Conservation (phyloP, 75 land plant genomes). For the Pinus albicaulis region DNA sequence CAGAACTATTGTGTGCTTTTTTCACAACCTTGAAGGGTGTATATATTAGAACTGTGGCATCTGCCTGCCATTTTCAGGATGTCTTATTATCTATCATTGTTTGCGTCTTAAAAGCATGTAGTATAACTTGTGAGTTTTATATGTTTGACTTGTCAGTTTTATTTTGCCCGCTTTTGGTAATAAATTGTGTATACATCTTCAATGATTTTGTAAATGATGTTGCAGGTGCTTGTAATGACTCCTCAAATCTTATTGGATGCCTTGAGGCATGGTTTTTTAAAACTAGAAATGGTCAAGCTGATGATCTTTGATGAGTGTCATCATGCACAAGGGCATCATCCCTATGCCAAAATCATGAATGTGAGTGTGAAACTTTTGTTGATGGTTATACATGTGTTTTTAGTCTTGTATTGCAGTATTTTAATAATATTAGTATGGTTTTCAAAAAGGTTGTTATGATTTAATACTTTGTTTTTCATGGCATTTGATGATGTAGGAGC, state of each 20-base stretch:
- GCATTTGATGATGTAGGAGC: conserved; percentile 41
- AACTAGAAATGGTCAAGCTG: conserved; percentile 47
- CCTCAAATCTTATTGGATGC: conserved; percentile 79
- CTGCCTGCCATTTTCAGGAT: neutral
- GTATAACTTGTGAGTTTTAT: neutral
- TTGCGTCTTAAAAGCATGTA: neutral
- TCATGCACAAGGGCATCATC: conserved; percentile 75
- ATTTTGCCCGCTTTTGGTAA: too few species aligned
- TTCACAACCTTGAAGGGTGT: neutral
- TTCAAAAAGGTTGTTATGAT: neutral
- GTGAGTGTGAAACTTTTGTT: conserved; percentile 27
- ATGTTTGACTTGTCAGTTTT: too few species aligned
- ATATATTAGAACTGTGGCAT: too few species aligned
- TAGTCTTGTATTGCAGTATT: neutral
- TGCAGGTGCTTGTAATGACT: conserved; percentile 93
- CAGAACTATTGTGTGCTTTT: neutral
- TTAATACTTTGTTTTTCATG: neutral
- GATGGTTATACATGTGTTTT: neutral
- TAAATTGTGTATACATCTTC: too few species aligned
- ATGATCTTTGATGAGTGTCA: conserved; percentile 91
- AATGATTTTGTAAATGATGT: neutral
- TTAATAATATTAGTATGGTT: neutral
- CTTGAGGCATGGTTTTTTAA: conserved; percentile 61
- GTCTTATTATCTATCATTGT: neutral
- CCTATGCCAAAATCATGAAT: conserved; percentile 85